Evolutionary conservation across 495 filamentous ascomycete species (phyloP), one percentile per base, ranked within the genome.

Genomic region (Penicillium malachiteum): DNA sequence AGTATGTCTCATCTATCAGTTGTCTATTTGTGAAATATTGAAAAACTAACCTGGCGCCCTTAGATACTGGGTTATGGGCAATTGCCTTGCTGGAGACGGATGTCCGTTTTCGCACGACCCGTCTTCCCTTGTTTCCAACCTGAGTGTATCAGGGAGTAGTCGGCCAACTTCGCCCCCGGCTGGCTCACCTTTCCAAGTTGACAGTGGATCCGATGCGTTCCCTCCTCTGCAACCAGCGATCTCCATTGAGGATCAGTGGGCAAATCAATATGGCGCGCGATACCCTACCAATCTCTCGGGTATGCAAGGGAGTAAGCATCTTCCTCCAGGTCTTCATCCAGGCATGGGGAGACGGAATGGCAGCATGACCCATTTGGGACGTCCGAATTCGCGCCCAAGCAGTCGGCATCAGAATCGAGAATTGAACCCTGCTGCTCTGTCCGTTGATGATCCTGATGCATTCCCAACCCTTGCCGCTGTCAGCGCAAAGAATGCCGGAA

Each of bases 31-130:
- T 7, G 11, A 8, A n/a, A 2, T 38, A 1, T 7, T 33, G 14
- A 7, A 3, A 31, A 14, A 32, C 17, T 13, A 31, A 32, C 21
- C 34, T 33, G 6, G 17, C 13, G 7, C 11, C 8, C 31, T 10
- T 60, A 96, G 91, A 70, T 97, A 97, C 64, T 99, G 93, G 92
- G 81, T 97, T 38, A 92, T 89, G 78, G 95, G 95, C 9, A 96
- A 93, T 62, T 99, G 95, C 68, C 81, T 99, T 41, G 95, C 95
- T 30, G 94, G 94, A 39, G 86, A 91, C 54, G 91, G 91, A 11
- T 99, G 95, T 71, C 87, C 96, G 54, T 99, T 99, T 78, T 97
- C 93, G 10, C 95, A 99, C 67, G 95, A 99, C 62, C 95, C 95
- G 9, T 85, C 92, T 5, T 81, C 86, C 56, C 79, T 90, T n/a